A percentile compares a stretch with the other conserved stretches of the same genome.
phyloP scores from a whole-genome alignment of 345 rosid genomes.

The Eucalyptus fibrosa region DNA sequence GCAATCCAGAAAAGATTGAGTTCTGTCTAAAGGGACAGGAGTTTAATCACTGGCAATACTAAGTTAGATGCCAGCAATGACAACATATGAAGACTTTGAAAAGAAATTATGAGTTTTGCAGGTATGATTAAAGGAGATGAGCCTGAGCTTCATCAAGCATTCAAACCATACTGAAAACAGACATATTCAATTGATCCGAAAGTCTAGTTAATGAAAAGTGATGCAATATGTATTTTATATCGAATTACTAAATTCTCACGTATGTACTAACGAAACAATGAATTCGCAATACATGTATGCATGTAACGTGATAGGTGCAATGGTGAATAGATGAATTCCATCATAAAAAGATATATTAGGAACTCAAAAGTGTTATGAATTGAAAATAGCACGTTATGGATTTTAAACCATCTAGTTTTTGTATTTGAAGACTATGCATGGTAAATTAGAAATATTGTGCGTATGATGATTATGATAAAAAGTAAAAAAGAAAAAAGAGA shows the following conservation, averaged over 20 bases:
- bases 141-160: not conserved
- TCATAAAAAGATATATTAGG: not conserved
- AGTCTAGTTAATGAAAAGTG: not conserved
- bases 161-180: not conserved
- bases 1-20: conserved; percentile 22
- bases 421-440: not conserved
- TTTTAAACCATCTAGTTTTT: not conserved
- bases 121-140: not conserved
- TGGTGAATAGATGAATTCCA: not conserved
- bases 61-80: not conserved
- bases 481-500: not conserved
- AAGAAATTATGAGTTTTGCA: not conserved
- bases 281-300: not conserved
- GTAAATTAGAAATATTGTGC: not conserved
- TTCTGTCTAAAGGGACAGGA: not conserved
- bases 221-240: not conserved
- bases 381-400: not conserved
- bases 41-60: not conserved
- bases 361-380: not conserved
- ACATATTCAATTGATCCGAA: not conserved
- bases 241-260: not conserved
- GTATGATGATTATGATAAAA: not conserved
- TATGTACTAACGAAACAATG: not conserved
- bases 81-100: not conserved
- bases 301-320: not conserved